These are phyloP conservation scores for Fusarium paranaense DNA, from an alignment of 2,329 filamentous ascomycete species.

Conservation along the genomic window DNA sequence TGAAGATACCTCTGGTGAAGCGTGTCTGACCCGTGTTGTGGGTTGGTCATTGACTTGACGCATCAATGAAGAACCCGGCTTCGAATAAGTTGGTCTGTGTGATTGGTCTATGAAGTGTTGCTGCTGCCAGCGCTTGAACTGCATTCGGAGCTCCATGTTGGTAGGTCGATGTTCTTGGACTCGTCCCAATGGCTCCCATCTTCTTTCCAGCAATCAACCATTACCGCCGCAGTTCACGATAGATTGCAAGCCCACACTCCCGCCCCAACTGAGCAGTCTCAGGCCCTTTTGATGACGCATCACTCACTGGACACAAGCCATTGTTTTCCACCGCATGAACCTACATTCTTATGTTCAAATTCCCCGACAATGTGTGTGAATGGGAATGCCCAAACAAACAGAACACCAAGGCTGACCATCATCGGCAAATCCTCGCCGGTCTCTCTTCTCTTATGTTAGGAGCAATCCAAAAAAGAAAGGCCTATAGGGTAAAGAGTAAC, in stretches of 20 bases:
- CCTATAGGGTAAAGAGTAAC: not conserved
- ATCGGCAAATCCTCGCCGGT: not conserved
- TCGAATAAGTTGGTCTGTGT: not conserved
- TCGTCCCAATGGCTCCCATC: not conserved
- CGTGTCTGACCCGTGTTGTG: conserved; percentile 13
- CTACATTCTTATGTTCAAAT: not conserved
- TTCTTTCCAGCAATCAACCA: not conserved
- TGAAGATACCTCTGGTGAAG: conserved; percentile 40
- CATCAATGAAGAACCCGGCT: conserved; percentile 18
- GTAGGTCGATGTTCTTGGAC: not conserved
- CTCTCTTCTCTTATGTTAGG: not conserved
- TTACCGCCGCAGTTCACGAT: not conserved
- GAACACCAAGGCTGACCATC: not conserved
- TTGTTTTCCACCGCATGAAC: not conserved
- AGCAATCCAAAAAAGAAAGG: not conserved
- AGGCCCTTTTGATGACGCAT: not conserved
- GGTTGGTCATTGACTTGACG: conserved; percentile 7
- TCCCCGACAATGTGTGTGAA: no score
- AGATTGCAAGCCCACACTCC: no score
- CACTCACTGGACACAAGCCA: not conserved
- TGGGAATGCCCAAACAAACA: no score
- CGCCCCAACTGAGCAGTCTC: not conserved
- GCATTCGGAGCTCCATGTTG: no score
- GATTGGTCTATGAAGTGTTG: not conserved
- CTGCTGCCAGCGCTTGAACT: not conserved